These are phyloP conservation scores for Apiospora hydei DNA, from an alignment of 2,329 filamentous ascomycete genomes.

Conservation along the genomic window DNA sequence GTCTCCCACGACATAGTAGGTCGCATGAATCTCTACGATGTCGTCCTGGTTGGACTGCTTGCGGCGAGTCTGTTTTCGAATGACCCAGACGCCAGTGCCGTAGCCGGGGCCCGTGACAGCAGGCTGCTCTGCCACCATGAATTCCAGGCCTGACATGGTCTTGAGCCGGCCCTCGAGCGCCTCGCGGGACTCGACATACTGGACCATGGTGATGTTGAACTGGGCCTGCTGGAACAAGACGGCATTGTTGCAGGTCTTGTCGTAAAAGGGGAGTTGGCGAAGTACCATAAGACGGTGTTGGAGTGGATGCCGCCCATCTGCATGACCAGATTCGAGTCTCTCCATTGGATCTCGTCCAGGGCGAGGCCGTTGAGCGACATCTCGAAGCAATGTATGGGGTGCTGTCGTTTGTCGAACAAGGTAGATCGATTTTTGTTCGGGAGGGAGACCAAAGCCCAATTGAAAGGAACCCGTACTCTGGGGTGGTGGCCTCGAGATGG, in stretches of 20 bases:
- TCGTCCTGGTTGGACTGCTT: slow-evolving; percentile 64
- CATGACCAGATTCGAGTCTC: slow-evolving; percentile 56
- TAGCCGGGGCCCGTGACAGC: slow-evolving; percentile 67
- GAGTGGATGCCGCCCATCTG: slow-evolving; percentile 67
- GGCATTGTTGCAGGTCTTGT: slow-evolving; percentile 72
- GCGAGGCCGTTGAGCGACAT: slow-evolving; percentile 43
- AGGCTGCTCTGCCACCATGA: slow-evolving; percentile 70
- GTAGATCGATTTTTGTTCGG: not conserved
- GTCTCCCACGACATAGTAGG: slow-evolving; percentile 71
- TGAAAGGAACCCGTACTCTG: not conserved
- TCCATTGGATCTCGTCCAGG: slow-evolving; percentile 74
- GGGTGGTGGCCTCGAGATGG: not conserved
- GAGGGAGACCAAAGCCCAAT: not conserved
- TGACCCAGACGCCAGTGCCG: slow-evolving; percentile 72
- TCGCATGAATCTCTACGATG: slow-evolving; percentile 64
- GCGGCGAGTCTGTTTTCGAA: slow-evolving; percentile 70
- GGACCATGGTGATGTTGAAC: slow-evolving; percentile 65
- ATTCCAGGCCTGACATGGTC: slow-evolving; percentile 72
- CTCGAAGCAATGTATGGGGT: not conserved
- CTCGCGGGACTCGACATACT: slow-evolving; percentile 66
- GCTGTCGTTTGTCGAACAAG: not conserved
- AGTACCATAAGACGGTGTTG: slow-evolving; percentile 73
- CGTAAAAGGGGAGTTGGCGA: slow-evolving; percentile 72
- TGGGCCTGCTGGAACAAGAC: slow-evolving; percentile 68
- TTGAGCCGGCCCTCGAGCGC: slow-evolving; percentile 68